These are phyloP conservation scores for Entomortierella beljakovae DNA, from an alignment of 192 early-diverging fungal species.

Conservation along the genomic window DNA sequence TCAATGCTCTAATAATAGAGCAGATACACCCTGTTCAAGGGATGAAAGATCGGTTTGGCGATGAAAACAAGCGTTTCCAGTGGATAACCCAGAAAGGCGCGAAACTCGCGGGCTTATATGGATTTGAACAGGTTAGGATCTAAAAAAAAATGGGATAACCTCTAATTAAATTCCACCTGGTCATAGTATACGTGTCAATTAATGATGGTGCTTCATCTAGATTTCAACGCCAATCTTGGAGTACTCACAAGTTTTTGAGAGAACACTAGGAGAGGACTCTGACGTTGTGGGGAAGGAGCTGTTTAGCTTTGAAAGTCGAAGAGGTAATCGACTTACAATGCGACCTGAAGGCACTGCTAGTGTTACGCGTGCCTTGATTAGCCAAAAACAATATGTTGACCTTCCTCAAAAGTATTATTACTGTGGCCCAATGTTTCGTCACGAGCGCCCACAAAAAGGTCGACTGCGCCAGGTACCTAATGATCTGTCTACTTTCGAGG, in stretches of 20 bases:
- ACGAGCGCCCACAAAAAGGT: slow-evolving; percentile 77
- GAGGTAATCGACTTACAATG: slow-evolving; percentile 68
- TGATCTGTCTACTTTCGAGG: too few relatives aligned
- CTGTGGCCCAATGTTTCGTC: slow-evolving; percentile 75
- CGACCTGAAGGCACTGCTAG: slow-evolving; percentile 78
- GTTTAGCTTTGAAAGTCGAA: slow-evolving; percentile 72
- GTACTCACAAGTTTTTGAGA: slow-evolving; percentile 70
- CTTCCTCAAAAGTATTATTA: slow-evolving; percentile 72
- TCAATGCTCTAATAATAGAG: slow-evolving; percentile 14
- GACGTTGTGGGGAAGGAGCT: slow-evolving; percentile 80
- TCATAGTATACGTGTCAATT: too few relatives aligned
- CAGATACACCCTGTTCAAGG: slow-evolving; percentile 66
- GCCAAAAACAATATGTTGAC: slow-evolving; percentile 54
- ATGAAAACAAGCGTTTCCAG: slow-evolving; percentile 55
- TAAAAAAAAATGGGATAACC: too few relatives aligned
- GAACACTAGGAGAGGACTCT: slow-evolving; percentile 68
- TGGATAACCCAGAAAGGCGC: slow-evolving; percentile 58
- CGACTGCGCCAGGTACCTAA: slow-evolving; percentile 65
- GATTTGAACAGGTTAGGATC: slow-evolving; percentile 65
- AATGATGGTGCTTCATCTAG: slow-evolving; percentile 17
- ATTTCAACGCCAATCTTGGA: slow-evolving; percentile 75
- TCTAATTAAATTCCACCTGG: too few relatives aligned
- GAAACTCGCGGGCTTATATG: slow-evolving; percentile 56
- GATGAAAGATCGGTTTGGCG: slow-evolving; percentile 71
- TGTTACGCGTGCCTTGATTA: slow-evolving; percentile 57